Evolutionary conservation across 1,139 yeast genomes (phyloP).

Genomic region (Sugiyamaella japonica): DNA sequence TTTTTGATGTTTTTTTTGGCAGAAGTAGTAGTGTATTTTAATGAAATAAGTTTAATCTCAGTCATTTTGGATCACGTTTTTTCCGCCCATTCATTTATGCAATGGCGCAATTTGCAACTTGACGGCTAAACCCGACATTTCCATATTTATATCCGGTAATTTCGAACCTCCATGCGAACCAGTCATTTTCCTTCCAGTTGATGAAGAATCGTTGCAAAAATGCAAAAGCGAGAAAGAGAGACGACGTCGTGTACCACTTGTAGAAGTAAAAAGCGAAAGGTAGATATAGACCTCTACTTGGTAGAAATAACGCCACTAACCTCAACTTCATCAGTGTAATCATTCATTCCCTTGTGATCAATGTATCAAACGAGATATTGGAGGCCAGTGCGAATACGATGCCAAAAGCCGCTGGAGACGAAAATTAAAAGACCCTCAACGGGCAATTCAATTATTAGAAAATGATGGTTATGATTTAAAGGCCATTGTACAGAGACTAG

Average conservation of each 20-base stretch:
- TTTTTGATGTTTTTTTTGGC: neutral
- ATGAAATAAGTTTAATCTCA: no score
- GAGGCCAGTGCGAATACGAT: conserved; percentile 15
- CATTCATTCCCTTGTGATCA: conserved; percentile 20
- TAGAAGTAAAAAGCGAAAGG: conserved; percentile 17
- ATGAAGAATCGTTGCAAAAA: neutral
- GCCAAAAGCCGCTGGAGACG: conserved; percentile 19
- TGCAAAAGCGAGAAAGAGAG: conserved; percentile 15
- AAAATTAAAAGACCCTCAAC: conserved; percentile 4
- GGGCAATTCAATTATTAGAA: neutral
- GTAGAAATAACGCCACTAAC: neutral
- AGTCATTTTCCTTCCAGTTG: no score
- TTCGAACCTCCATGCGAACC: neutral
- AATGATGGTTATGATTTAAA: conserved; percentile 1
- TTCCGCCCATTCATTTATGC: neutral
- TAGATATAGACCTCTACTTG: neutral
- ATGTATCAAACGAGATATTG: conserved; percentile 16
- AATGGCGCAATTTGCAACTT: neutral
- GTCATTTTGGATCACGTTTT: neutral
- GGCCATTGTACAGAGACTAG: conserved; percentile 14
- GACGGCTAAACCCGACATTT: conserved; percentile 5
- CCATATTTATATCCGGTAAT: conserved; percentile 13
- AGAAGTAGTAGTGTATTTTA: neutral
- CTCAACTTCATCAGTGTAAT: conserved; percentile 15
- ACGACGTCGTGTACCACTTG: conserved; percentile 18